These are phyloP conservation scores for Cardamine chenopodiifolia DNA, from an alignment of 345 rosid species.

Conservation along the genomic window DNA sequence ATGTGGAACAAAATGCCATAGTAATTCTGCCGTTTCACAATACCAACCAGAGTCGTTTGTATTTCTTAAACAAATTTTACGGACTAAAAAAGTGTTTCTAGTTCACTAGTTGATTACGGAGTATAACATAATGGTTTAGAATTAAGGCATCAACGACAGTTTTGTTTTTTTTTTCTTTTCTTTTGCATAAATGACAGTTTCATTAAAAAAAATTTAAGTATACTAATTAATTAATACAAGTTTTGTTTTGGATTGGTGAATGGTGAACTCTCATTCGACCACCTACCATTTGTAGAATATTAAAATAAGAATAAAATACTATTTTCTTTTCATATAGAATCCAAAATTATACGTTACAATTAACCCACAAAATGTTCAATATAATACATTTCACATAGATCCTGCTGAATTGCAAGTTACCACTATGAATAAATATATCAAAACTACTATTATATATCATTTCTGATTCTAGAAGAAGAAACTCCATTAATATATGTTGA, in stretches of 20 bases:
- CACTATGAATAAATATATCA: conserved; percentile 18
- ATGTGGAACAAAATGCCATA: not conserved
- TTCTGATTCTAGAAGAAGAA: conserved; percentile 35
- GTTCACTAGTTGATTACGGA: conserved; percentile 19
- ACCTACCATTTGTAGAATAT: conserved; percentile 37
- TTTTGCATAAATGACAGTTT: conserved; percentile 6
- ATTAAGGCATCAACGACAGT: not conserved
- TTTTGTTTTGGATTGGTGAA: conserved; percentile 38
- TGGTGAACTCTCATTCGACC: conserved; percentile 38
- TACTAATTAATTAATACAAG: not conserved
- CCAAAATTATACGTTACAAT: conserved; percentile 43
- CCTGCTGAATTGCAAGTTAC: conserved; percentile 44
- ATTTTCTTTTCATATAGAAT: conserved; percentile 23
- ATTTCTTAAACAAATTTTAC: not conserved
- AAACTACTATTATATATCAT: not conserved
- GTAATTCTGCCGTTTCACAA: not conserved
- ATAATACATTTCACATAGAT: conserved; percentile 37
- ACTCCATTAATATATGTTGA: conserved; percentile 6
- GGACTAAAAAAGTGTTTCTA: not conserved
- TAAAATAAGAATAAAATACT: conserved; percentile 15
- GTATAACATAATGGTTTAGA: conserved; percentile 7
- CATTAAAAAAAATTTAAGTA: not conserved
- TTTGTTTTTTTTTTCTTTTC: not conserved
- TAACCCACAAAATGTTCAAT: conserved; percentile 29
- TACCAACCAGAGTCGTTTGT: not conserved